Percentiles rank a stretch among this genome's conserved stretches.
phyloP scores from a whole-genome alignment of 2,329 filamentous ascomycete species.

The Tolypocladium inflatum region DNA sequence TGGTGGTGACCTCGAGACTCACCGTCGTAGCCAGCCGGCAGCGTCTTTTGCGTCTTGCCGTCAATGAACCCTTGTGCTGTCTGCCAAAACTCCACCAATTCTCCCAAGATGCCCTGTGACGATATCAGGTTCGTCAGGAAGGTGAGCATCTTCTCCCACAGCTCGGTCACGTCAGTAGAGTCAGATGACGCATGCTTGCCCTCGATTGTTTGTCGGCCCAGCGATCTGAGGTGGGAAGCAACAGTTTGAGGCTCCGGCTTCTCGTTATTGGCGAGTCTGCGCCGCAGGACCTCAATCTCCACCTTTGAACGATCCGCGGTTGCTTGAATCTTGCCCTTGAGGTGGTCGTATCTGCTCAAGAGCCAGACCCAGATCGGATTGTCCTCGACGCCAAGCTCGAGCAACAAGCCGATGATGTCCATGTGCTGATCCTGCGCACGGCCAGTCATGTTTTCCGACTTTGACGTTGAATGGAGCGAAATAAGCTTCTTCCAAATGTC shows the following conservation, averaged over 20 bases:
- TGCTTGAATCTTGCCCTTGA: slow-evolving; percentile 75
- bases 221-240: slow-evolving; percentile 66
- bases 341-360: slow-evolving; percentile 75
- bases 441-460: slow-evolving; percentile 35
- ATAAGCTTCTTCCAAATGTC: slow-evolving; percentile 80
- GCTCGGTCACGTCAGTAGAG: slow-evolving; percentile 68
- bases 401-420: slow-evolving; percentile 76
- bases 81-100: slow-evolving; percentile 91
- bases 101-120: slow-evolving; percentile 70
- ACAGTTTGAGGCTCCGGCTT: slow-evolving; percentile 60
- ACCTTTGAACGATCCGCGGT: slow-evolving; percentile 80
- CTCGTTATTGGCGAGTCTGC: slow-evolving; percentile 66
- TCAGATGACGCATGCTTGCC: slow-evolving; percentile 61
- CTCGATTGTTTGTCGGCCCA: slow-evolving; percentile 57
- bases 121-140: slow-evolving; percentile 71
- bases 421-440: slow-evolving; percentile 73
- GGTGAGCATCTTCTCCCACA: slow-evolving; percentile 82
- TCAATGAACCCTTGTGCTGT: slow-evolving; percentile 84
- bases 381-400: slow-evolving; percentile 92
- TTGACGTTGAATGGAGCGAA: slow-evolving; percentile 50
- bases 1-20: slow-evolving; percentile 75
- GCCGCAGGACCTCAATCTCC: slow-evolving; percentile 83
- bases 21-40: slow-evolving; percentile 74
- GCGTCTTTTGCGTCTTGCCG: slow-evolving; percentile 67
- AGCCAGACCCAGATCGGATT: slow-evolving; percentile 98